Evolutionary conservation across 2,329 filamentous ascomycete genomes (phyloP), one percentile per base, ranked within the genome.

Genomic region (Clonostachys rosea): DNA sequence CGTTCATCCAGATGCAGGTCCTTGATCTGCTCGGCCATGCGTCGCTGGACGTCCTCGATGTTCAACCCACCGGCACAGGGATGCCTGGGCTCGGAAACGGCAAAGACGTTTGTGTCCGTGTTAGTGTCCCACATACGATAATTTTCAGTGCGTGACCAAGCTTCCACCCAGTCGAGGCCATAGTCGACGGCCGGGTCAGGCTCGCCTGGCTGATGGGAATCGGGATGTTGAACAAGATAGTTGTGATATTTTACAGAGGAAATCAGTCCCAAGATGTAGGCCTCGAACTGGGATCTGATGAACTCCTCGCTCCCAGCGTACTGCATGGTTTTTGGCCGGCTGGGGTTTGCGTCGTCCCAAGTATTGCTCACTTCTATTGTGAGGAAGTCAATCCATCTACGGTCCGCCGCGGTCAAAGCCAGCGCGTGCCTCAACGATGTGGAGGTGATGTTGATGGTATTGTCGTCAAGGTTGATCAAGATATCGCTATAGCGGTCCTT

Each of bases 301-400:
- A 96, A 96, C 63, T 97, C 94, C 68, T 99, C 94, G 52, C 91
- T 96, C 33, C 94, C 94, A 36, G 90, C 84, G 60, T 96, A 99
- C 33, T 91, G 91, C 74, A 96, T 86, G 3, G 90, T 95, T 59
- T 91, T 96, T n/a, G 94, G 94, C 43, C 89, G 79, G 52, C 83
- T 82, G 0, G 94, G 94, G 59, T 97, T 92, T 5, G 83, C 74
- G 40, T 96, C 90, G 61, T 99, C 94, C 94, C 94, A 99, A 0
- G 94, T 96, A 54, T 97, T 91, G 58, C 94, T 89, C 18, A 99
- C 89, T 37, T 91, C 88, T 58, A 96, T 89, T 0, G 91, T 95
- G 46, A 99, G 78, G 57, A 91, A 91, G 68, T 99, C 94, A 56
- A 99, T 96, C 92, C 94, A 99, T 48, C 94, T 80, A 49, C 94